Conservation (phyloP, 306 rosid species). For the Castanea sativa region DNA sequence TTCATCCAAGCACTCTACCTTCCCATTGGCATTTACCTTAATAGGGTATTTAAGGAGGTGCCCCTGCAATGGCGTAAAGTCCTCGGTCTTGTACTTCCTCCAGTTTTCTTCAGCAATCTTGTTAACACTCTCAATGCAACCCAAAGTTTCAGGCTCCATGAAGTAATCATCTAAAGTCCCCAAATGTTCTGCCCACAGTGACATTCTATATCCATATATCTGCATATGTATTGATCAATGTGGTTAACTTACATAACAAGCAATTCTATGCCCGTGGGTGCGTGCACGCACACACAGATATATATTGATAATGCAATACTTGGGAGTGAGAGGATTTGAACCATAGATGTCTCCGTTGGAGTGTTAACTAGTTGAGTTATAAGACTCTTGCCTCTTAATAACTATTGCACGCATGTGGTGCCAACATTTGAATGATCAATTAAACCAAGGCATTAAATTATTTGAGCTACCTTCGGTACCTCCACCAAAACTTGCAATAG, state of each 20-base stretch:
- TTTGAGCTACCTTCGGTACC: no score
- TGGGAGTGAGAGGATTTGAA: no score
- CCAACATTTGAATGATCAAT: no score
- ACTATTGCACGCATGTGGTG: no score
- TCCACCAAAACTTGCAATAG: no score
- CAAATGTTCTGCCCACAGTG: slow-evolving; percentile 86
- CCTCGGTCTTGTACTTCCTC: slow-evolving; percentile 50
- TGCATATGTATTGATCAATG: slow-evolving; percentile 1
- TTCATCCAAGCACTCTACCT: slow-evolving; percentile 31
- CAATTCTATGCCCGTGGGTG: background rate
- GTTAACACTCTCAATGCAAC: slow-evolving; percentile 59
- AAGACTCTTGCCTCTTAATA: no score
- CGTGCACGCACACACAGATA: fast-evolving
- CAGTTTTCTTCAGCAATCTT: slow-evolving; percentile 63
- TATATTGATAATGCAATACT: no score
- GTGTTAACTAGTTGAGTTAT: no score
- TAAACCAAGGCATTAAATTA: no score
- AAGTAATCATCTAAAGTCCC: slow-evolving; percentile 45
- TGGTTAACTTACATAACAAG: no score
- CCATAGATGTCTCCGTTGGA: fast-evolving
- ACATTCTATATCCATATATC: slow-evolving; percentile 83
- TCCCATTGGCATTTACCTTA: slow-evolving; percentile 30
- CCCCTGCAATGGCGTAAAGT: slow-evolving; percentile 55
- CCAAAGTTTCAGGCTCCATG: slow-evolving; percentile 50
- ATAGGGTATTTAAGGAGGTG: slow-evolving; percentile 58